Evolutionary conservation across 495 filamentous ascomycete genomes (phyloP).

Genomic region (Penicillium parvum): DNA sequence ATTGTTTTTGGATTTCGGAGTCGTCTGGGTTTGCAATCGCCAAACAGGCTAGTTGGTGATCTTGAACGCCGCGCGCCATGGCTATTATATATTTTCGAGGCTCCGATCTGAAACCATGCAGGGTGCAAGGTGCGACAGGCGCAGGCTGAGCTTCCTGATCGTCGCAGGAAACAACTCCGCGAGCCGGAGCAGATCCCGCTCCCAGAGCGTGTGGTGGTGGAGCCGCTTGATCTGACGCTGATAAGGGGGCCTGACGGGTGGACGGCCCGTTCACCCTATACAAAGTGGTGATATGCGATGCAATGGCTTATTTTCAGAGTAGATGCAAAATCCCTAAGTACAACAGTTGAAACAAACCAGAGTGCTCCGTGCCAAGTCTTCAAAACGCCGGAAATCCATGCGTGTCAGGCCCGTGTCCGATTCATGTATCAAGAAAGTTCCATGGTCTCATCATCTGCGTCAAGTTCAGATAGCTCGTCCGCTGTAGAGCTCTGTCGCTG

Average conservation of each 20-base stretch:
- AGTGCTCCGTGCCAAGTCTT: conserved; percentile 2
- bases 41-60: too few relatives aligned
- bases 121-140: neutral
- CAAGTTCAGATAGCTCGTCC: conserved; percentile 57
- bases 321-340: too few relatives aligned
- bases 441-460: conserved; percentile 68
- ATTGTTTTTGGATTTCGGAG: too few relatives aligned
- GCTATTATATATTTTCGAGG: conserved; percentile 28
- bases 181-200: conserved; percentile 58
- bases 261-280: conserved; percentile 28
- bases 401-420: conserved; percentile 18
- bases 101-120: conserved; percentile 2
- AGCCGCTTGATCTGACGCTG: conserved; percentile 5
- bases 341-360: too few relatives aligned
- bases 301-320: too few relatives aligned
- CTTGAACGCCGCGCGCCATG: too few relatives aligned
- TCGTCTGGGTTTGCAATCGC: too few relatives aligned
- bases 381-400: conserved; percentile 22
- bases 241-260: conserved; percentile 11
- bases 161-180: conserved; percentile 35
- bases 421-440: conserved; percentile 54
- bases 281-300: neutral
- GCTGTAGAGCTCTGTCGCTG: conserved; percentile 49
- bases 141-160: conserved; percentile 23
- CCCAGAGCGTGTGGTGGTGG: conserved; percentile 21